phyloP scores from a whole-genome alignment of 108 stramenopile species.

The Aureococcus anophagefferens region DNA sequence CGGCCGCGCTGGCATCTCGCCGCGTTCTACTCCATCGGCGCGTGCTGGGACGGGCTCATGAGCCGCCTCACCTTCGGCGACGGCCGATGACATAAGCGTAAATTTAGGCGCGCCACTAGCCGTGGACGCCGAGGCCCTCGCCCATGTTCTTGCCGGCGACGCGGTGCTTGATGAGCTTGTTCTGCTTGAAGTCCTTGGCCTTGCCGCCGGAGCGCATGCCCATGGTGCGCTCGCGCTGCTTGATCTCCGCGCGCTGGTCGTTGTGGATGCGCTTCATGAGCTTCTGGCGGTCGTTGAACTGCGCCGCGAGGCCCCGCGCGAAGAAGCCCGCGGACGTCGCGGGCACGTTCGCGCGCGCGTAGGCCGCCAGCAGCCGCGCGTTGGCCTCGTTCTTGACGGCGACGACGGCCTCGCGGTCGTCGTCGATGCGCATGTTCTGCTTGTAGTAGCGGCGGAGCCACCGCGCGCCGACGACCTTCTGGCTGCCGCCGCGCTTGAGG shows the following conservation, averaged over 20 bases:
- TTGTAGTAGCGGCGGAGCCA: slow-evolving; percentile 33
- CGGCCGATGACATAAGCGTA: too few relatives aligned
- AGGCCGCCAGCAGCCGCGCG: slow-evolving; percentile 18
- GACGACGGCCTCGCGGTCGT: neutral
- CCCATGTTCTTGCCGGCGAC: neutral
- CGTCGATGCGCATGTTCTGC: slow-evolving; percentile 18
- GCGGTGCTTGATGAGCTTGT: neutral
- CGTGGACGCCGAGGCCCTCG: neutral
- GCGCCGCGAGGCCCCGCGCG: neutral
- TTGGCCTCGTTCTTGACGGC: slow-evolving; percentile 12
- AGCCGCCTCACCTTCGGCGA: too few relatives aligned
- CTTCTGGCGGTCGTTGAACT: neutral
- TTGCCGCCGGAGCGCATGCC: neutral
- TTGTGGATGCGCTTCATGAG: neutral
- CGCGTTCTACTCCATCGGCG: too few relatives aligned
- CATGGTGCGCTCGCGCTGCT: neutral
- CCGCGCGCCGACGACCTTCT: slow-evolving; percentile 25
- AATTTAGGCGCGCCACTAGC: too few relatives aligned
- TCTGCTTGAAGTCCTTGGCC: neutral
- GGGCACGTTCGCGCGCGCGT: slow-evolving; percentile 1
- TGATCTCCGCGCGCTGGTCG: neutral
- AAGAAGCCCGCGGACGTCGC: neutral
- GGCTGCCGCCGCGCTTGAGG: slow-evolving; percentile 21
- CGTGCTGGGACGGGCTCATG: too few relatives aligned
- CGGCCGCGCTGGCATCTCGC: too few relatives aligned